A percentile compares a stretch with the other conserved stretches of the same genome.
These are phyloP conservation scores for Phanerochaete carnosa DNA, from an alignment of 768 basidiomycete species.

Conservation along the genomic window DNA sequence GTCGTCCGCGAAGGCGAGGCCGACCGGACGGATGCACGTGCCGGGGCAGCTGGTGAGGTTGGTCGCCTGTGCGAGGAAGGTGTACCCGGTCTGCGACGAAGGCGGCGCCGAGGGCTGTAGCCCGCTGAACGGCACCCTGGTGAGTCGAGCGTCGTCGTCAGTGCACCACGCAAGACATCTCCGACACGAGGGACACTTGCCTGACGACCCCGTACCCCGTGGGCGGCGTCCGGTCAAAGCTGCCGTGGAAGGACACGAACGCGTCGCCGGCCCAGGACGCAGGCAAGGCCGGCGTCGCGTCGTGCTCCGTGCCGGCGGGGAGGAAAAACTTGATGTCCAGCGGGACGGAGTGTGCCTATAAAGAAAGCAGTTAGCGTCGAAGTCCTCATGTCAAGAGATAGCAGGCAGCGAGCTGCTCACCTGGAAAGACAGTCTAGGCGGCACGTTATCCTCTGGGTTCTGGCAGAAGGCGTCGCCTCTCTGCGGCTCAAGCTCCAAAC, in stretches of 20 bases:
- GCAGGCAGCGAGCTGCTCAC: conserved; percentile 17
- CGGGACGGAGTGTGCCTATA: conserved; percentile 44
- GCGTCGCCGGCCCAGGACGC: conserved; percentile 29
- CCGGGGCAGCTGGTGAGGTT: conserved; percentile 36
- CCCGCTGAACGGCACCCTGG: not conserved
- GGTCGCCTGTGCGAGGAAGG: conserved; percentile 38
- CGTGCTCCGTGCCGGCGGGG: conserved; percentile 5
- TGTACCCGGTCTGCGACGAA: conserved; percentile 11
- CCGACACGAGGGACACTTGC: conserved; percentile 22
- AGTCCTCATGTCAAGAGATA: not conserved
- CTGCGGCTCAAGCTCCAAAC: conserved; percentile 31
- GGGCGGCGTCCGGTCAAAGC: conserved; percentile 37
- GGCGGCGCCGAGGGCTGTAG: conserved; percentile 27
- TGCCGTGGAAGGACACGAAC: conserved; percentile 46
- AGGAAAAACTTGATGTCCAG: conserved; percentile 44
- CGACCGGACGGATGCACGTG: conserved; percentile 43
- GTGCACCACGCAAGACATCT: not conserved
- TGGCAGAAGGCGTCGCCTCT: conserved; percentile 34
- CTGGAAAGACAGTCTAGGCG: conserved; percentile 39
- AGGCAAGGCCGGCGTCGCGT: conserved; percentile 21
- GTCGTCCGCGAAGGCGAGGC: conserved; percentile 35
- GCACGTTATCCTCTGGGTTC: conserved; percentile 31
- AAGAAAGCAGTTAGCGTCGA: not conserved
- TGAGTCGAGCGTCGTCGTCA: not conserved
- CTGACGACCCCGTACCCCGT: conserved; percentile 45